Evolutionary conservation across 768 basidiomycete genomes (phyloP).

Genomic region (Agaricus blazei): DNA sequence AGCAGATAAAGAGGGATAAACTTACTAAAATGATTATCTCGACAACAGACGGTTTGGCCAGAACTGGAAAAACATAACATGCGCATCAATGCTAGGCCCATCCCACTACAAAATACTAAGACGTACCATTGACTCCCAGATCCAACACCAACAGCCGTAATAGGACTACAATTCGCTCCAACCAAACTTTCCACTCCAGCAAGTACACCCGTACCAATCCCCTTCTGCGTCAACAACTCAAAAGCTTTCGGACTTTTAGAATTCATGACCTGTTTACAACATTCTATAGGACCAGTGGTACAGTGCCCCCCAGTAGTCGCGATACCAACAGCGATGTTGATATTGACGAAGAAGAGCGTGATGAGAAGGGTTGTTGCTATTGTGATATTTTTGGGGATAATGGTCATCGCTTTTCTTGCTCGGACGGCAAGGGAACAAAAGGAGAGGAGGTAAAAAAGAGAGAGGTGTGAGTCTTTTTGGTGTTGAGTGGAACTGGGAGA

Average conservation of each 20-base stretch:
- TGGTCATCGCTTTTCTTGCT: slow-evolving; percentile 6
- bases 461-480: neutral
- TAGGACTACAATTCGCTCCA: slow-evolving; percentile 1
- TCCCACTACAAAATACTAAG: neutral
- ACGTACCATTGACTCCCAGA: slow-evolving; percentile 1
- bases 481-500: too few species aligned
- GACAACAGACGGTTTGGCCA: neutral
- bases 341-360: neutral
- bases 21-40: neutral
- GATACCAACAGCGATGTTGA: neutral
- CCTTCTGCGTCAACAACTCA: neutral
- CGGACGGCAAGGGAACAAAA: neutral
- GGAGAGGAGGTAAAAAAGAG: neutral
- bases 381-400: neutral
- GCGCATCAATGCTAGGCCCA: neutral
- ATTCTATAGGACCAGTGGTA: neutral
- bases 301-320: neutral
- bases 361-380: neutral
- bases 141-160: slow-evolving; percentile 1
- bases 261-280: neutral
- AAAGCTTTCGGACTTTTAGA: neutral
- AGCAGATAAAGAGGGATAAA: neutral
- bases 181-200: neutral
- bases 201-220: neutral
- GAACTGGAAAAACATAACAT: neutral